Base-by-base conservation (phyloP, 805 yeast species). In the Hyphopichia homilentoma region DNA sequence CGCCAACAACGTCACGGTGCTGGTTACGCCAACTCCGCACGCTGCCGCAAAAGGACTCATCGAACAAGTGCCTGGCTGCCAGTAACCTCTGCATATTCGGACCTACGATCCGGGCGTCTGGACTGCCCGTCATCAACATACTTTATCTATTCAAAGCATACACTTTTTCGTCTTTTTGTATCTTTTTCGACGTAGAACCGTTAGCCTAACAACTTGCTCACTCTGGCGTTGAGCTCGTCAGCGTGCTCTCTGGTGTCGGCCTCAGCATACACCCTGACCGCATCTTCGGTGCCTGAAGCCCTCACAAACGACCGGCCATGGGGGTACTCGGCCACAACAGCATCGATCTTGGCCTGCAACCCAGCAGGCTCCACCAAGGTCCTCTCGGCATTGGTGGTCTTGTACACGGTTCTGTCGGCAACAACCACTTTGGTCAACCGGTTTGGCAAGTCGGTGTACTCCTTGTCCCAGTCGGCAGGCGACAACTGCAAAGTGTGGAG, bases 241-340 rank as follows among this genome's bases (percentile, higher is more conserved):
- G 59, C 61, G 24, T 59, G 32, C 27, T 49, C 63, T 24, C 41
- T 32, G 13, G 63, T 71, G 2, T 64, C 68, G 0, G 96, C 95
- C 58, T 93, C 98, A 1, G 96, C 93, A 46, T 93, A 93, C 5
- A 93, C 86, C 47, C 98, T 76, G 2, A 93, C 97, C 0, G 96
- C 97, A 57, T 93, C 94, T 57, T 93, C 98, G 1, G 98, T 93
- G 9, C 98, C 98, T 39, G 95, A 83, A 7, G 98, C 97, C 46
- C 98, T 77, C 3, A 90, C 97, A 59, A 93, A 93, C 2, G 95
- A 81, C 50, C 98, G 75, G 2, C 90, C 97, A 12, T 59, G 50
- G 0, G 61, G 45, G 41, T 68, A 79, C 44, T 74, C 60, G 7
- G 61, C 50, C 13, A 90, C 90, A 18, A 73, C 52, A 4, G 48